phyloP scores from a whole-genome alignment of 1,284 basidiomycete genomes.

The Cerrena zonata region DNA sequence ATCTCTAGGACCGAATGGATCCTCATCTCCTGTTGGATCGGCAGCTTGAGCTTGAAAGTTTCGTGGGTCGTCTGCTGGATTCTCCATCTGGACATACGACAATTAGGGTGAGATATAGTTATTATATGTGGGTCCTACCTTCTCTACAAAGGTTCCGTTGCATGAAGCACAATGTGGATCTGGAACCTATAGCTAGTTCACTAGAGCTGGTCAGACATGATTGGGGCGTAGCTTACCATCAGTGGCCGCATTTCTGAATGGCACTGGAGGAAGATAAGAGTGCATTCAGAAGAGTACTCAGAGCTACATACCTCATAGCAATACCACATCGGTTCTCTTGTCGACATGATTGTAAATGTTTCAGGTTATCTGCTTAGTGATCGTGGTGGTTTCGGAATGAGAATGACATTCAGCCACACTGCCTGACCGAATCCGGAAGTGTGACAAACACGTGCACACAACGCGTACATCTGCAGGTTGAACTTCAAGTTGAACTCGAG shows the following conservation, averaged over 20 bases:
- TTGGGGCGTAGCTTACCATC: slow-evolving; percentile 49
- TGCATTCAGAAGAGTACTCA: background rate
- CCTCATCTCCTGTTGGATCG: slow-evolving; percentile 29
- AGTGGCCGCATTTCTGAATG: slow-evolving; percentile 73
- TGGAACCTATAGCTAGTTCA: slow-evolving; percentile 45
- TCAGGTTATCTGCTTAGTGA: slow-evolving; percentile 9
- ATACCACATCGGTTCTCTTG: slow-evolving; percentile 66
- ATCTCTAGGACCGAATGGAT: slow-evolving; percentile 27
- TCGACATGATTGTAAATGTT: slow-evolving; percentile 42
- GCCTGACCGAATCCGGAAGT: background rate
- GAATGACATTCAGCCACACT: background rate
- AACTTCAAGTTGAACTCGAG: background rate
- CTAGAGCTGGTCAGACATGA: background rate
- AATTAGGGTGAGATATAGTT: background rate
- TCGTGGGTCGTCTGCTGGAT: slow-evolving; percentile 67
- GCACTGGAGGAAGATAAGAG: slow-evolving; percentile 42
- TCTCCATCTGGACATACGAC: slow-evolving; percentile 52
- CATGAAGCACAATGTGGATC: slow-evolving; percentile 73
- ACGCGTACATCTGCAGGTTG: slow-evolving; percentile 12
- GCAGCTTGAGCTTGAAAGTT: slow-evolving; percentile 43
- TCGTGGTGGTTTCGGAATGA: background rate
- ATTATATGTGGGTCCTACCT: slow-evolving; percentile 36
- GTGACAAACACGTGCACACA: slow-evolving; percentile 13
- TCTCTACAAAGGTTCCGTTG: slow-evolving; percentile 68
- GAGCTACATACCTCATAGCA: slow-evolving; percentile 60